Base-by-base conservation (phyloP, 306 rosid species). In the Bauhinia variegata region DNA sequence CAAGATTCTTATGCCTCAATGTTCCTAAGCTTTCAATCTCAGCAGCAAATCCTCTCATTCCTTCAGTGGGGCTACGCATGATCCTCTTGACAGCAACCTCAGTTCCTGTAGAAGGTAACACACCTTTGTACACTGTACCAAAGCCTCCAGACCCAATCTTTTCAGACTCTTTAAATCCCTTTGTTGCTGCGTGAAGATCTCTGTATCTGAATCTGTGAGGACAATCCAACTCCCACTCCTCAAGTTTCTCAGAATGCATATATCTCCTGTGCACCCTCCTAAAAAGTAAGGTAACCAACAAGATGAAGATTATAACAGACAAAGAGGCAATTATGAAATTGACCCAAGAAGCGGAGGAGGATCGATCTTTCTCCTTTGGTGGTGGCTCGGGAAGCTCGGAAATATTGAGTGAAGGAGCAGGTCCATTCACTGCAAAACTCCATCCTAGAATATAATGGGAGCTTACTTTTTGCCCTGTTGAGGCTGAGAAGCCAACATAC, bases 11-110 rank as follows among this genome's bases (percentile, higher is more conserved):
- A 67, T 89, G 96, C 71, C 93, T 85, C 60, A 89, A 76, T 50
- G 72, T 69, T 68, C 96, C 96, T 52, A 89, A 65, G 80, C 95
- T 83, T 79, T 89, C 96, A 37, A 89, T 79, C 62, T 89, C 96
- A 0, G 96, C 89, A 0, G 87, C 89, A 7, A 87, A 89, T 61
- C 83, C 89, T 16, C 78, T 81, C 79, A 81, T 72, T 51, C 96
- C 96, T 8, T 79, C 75, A 1, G 33, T 9, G 2, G 83, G 78
- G 14, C 72, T 75, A 0, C 69, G 48, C 1, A 67, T 6, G 37
- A 87, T 82, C 74, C 67, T 87, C 75, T 87, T 89, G 5, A 89
- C 87, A 32, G 96, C 96, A 50, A 87, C 76, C 32, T 86, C 84
- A 31, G 55, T 12, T 28, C 87, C 89, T n/a, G 78, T 51, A 0